These are phyloP conservation scores for Apiotrichum gamsii DNA, from an alignment of 1,284 basidiomycete genomes.

Conservation along the genomic window DNA sequence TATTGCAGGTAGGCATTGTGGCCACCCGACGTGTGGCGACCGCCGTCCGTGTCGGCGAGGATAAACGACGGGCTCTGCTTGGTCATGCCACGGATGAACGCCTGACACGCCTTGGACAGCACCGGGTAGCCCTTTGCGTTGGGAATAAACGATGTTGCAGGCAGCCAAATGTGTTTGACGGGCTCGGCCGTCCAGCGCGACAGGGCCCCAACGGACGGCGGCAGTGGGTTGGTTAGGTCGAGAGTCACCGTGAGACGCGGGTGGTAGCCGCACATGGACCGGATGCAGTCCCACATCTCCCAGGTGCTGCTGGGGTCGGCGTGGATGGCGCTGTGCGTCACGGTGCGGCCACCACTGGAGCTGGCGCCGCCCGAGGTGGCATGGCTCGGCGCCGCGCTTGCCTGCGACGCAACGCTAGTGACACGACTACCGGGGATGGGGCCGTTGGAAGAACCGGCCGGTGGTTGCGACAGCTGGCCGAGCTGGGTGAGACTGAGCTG, in stretches of 20 bases:
- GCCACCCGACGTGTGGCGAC: slow-evolving; percentile 69
- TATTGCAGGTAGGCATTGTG: slow-evolving; percentile 87
- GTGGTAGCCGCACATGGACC: slow-evolving; percentile 81
- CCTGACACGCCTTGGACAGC: slow-evolving; percentile 82
- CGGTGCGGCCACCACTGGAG: too few relatives aligned
- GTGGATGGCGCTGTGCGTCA: slow-evolving; percentile 11
- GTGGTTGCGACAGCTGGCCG: slow-evolving; percentile 2
- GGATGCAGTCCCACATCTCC: slow-evolving; percentile 97
- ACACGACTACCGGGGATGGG: slow-evolving; percentile 4
- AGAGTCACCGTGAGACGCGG: slow-evolving; percentile 79
- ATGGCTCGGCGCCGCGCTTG: background rate
- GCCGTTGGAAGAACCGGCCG: background rate
- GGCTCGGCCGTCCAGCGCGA: slow-evolving; percentile 90
- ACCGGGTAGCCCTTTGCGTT: slow-evolving; percentile 98
- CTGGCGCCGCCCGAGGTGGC: too few relatives aligned
- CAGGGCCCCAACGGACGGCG: slow-evolving; percentile 63
- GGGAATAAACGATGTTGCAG: slow-evolving; percentile 83
- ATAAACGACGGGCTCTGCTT: slow-evolving; percentile 78
- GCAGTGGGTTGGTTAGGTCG: slow-evolving; percentile 80
- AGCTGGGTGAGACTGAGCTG: slow-evolving; percentile 26
- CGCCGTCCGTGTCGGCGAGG: slow-evolving; percentile 60
- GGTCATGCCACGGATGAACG: slow-evolving; percentile 79
- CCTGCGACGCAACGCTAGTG: background rate
- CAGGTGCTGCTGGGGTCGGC: slow-evolving; percentile 73
- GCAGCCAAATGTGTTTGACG: slow-evolving; percentile 77